phyloP scores from a whole-genome alignment of 441 rosid genomes.

The Oxalis stricta region DNA sequence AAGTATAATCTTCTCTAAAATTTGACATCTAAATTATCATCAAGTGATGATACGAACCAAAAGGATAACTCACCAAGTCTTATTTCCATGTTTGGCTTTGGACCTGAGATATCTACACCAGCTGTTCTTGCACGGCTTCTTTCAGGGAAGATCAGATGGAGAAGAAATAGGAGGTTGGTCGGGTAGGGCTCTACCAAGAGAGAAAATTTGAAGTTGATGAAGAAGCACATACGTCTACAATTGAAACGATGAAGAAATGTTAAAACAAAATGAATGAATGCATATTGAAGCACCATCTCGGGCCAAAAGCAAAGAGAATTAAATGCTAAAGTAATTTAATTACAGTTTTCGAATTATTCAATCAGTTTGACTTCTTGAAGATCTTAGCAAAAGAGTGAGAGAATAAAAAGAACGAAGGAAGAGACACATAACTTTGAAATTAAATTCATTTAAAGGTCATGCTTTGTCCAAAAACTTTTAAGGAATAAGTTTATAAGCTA shows the following conservation, averaged over 20 bases:
- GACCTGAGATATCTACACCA: conserved; percentile 57
- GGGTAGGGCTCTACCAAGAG: conserved; percentile 57
- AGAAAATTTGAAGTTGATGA: conserved; percentile 81
- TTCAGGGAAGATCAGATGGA: conserved; percentile 30
- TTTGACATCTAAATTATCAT: not conserved
- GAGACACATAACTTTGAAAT: not conserved
- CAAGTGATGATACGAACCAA: not conserved
- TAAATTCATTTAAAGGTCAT: too few species aligned
- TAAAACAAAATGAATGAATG: conserved; percentile 1
- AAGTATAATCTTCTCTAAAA: not conserved
- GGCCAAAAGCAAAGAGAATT: not conserved
- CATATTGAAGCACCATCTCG: conserved; percentile 1
- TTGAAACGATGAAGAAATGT: conserved; percentile 10
- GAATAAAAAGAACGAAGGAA: not conserved
- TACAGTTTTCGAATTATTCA: not conserved
- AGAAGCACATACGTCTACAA: conserved; percentile 75
- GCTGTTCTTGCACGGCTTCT: conserved; percentile 50
- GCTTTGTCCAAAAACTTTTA: not conserved
- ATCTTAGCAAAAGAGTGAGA: not conserved
- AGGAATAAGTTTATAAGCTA: not conserved
- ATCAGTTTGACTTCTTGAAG: too few species aligned
- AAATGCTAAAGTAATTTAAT: not conserved
- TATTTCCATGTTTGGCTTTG: conserved; percentile 71
- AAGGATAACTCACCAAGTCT: conserved; percentile 44
- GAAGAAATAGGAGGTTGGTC: conserved; percentile 62